A percentile compares a stretch with the other conserved stretches of the same genome.
These are phyloP conservation scores for Haematococcus lacustris DNA, from an alignment of 139 green algal species.

Conservation along the genomic window DNA sequence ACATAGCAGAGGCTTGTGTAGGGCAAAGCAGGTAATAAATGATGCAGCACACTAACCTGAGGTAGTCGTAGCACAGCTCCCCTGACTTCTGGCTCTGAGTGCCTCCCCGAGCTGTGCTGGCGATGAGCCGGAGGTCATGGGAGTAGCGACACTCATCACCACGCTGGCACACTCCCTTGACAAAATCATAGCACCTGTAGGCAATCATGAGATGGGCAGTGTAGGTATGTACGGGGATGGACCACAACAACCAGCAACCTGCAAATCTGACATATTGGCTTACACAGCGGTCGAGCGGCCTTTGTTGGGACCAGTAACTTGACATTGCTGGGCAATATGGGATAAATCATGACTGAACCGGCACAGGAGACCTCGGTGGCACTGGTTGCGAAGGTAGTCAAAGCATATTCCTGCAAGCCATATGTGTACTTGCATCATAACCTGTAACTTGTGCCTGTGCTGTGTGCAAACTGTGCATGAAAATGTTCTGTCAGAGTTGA, in stretches of 20 bases:
- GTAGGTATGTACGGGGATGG: too few species aligned
- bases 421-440: background rate
- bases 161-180: slow-evolving; percentile 67
- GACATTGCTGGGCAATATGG: slow-evolving; percentile 62
- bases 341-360: slow-evolving; percentile 80
- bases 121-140: slow-evolving; percentile 68
- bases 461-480: background rate
- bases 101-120: slow-evolving; percentile 31
- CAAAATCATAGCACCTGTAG: slow-evolving; percentile 89
- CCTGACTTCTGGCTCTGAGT: slow-evolving; percentile 13
- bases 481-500: background rate
- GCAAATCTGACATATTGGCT: too few species aligned
- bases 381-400: slow-evolving; percentile 75
- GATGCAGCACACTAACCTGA: slow-evolving; percentile 24
- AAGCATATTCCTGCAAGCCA: slow-evolving; percentile 67
- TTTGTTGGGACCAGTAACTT: too few species aligned
- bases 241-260: too few species aligned
- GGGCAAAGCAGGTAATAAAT: background rate
- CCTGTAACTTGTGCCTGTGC: too few species aligned
- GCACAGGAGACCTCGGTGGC: slow-evolving; percentile 72
- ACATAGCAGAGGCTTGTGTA: background rate
- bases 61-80: slow-evolving; percentile 56
- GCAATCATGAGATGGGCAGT: too few species aligned
- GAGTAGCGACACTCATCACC: slow-evolving; percentile 70
- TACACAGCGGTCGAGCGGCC: too few species aligned